Base-by-base conservation (phyloP, 179 eudicot genomes). In the Patellifolia procumbens region DNA sequence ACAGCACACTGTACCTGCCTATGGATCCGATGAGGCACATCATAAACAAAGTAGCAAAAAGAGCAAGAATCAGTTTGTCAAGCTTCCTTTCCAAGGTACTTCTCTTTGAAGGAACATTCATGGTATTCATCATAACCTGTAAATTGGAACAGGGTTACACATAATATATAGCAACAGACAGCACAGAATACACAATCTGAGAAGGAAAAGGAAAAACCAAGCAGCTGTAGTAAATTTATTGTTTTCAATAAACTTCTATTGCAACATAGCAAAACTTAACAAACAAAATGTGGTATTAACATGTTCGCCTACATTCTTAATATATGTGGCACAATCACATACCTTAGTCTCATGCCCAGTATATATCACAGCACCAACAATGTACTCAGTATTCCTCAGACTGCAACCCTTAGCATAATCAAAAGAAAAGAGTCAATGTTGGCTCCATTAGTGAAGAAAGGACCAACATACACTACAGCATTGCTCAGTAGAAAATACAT, bases 81-180 rank as follows among this genome's bases (percentile, higher is more conserved):
- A 96, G 98, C 86, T 96, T 96, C 91, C 87, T 90, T 75, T 96
- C 99, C 83, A 96, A 83, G 37, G 99, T 96, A 84, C 99, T 96
- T 85, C 99, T 83, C 87, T 96, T 96, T 51, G 99, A 96, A 58
- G 99, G 99, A 79, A 93, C 94, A 83, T 91, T 93, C 99, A 96
- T 96, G 74, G 99, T 81, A 87, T 96, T 96, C 99, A 96, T 96
- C 99, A 96, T 96, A 81, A 96, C 99, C 99, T 96, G 87, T 79
- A 81, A 76, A 43, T 68, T 61, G 22, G 66, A 77, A 64, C 60
- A 73, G 74, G 71, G 29, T 81, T 58, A 74, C 46, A 58, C 55
- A 22, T 37, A 70, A 65, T 64, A 64, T 29, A 56, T 26, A 69
- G 43, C 46, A 59, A 43, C 32, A 74, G 53, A 65, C 11, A 76